Percentiles rank a stretch among this genome's conserved stretches.
Evolutionary conservation across 139 green algal species (phyloP).

Genomic region (Coccomyxa sp.): DNA sequence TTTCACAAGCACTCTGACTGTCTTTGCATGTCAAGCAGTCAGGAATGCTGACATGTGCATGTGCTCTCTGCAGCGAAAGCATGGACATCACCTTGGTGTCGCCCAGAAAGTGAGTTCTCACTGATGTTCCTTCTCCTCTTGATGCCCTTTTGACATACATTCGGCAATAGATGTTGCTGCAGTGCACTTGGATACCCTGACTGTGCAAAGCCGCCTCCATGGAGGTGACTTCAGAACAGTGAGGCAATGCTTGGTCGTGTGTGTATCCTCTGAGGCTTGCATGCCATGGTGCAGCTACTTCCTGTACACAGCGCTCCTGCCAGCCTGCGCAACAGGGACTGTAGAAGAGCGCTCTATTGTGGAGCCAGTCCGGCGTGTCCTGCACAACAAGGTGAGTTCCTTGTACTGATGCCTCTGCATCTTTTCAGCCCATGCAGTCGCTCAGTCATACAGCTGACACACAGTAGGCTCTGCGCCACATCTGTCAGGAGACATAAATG

Average conservation of each 20-base stretch:
- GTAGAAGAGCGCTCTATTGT: constrained; percentile 92
- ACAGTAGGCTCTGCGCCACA: background rate
- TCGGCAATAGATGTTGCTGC: background rate
- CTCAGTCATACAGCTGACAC: background rate
- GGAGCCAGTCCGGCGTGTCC: constrained; percentile 72
- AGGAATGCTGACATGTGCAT: too few species aligned
- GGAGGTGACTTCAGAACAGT: background rate
- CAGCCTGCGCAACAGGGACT: constrained; percentile 80
- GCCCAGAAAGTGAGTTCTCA: background rate
- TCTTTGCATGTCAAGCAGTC: too few species aligned
- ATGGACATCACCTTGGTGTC: background rate
- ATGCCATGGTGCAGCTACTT: constrained; percentile 95
- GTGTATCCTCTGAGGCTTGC: constrained; percentile 10
- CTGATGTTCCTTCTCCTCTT: background rate
- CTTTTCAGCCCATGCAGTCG: too few species aligned
- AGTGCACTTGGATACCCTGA: background rate
- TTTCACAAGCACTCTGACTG: too few species aligned
- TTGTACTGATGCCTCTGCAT: background rate
- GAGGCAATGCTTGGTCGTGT: background rate
- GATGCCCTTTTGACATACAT: background rate
- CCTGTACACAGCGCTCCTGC: constrained; percentile 93
- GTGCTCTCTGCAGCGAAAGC: background rate
- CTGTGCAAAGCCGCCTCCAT: background rate
- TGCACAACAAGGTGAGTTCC: constrained; percentile 29
- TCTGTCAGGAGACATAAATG: background rate